phyloP scores from a whole-genome alignment of 305 asterid genomes.

The Fraxinus ornus region DNA sequence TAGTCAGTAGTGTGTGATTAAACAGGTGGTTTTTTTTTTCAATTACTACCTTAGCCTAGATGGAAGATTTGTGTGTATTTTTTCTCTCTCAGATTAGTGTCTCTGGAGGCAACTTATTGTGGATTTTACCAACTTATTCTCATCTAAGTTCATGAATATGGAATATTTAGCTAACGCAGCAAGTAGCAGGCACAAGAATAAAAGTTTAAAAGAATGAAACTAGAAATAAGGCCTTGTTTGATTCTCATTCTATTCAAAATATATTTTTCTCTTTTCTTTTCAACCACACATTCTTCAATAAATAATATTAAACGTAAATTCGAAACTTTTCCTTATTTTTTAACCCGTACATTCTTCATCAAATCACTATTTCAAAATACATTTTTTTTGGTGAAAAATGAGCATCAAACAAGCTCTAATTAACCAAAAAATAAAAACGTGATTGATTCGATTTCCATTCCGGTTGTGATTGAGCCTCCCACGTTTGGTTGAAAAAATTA shows the following conservation, averaged over 20 bases:
- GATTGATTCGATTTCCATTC: neutral
- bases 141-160: neutral
- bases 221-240: neutral
- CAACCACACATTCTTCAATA: too few relatives aligned
- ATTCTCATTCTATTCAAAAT: too few relatives aligned
- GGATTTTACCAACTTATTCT: neutral
- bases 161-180: neutral
- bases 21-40: conserved; percentile 59
- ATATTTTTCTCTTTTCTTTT: too few relatives aligned
- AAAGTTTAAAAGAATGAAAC: neutral
- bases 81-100: neutral
- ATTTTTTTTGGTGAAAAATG: too few relatives aligned
- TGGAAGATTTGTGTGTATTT: neutral
- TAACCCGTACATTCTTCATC: too few relatives aligned
- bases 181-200: neutral
- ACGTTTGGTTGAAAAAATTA: neutral
- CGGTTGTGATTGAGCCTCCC: neutral
- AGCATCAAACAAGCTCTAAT: too few relatives aligned
- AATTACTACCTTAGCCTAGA: conserved; percentile 39
- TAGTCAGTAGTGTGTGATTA: conserved; percentile 16
- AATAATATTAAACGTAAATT: too few relatives aligned
- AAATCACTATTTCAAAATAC: too few relatives aligned
- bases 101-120: neutral
- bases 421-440: neutral
- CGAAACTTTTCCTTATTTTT: too few relatives aligned